Conservation (phyloP, 106 monocot genomes). For the Iris macrosiphon region DNA sequence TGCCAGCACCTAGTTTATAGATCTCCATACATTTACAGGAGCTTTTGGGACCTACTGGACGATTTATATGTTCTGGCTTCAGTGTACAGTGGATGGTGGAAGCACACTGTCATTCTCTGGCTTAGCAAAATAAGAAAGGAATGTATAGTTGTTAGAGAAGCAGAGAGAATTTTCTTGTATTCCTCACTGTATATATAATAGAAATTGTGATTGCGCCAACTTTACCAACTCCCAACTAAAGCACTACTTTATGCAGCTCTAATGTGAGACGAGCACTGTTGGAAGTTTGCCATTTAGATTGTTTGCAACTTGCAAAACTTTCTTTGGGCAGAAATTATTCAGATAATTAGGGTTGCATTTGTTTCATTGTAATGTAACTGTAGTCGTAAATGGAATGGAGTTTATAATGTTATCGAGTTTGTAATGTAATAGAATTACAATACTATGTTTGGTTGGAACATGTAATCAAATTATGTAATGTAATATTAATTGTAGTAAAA, state of each 20-base stretch:
- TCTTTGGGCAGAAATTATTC: no score
- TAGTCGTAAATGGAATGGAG: no score
- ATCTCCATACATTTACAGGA: background rate
- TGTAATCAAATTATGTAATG: no score
- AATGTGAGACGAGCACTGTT: no score
- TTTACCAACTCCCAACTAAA: background rate
- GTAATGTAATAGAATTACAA: no score
- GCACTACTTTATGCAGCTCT: background rate
- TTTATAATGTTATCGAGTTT: no score
- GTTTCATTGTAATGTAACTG: no score
- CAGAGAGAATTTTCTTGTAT: background rate
- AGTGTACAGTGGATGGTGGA: conserved; percentile 23
- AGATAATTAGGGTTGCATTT: no score
- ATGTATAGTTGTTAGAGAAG: conserved; percentile 1
- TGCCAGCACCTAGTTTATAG: background rate
- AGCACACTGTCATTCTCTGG: background rate
- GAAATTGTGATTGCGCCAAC: conserved; percentile 5
- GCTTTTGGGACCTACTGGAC: background rate
- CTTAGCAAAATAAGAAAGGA: conserved; percentile 3
- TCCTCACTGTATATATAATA: background rate
- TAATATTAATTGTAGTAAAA: no score
- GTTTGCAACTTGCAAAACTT: conserved; percentile 2
- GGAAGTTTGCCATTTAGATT: background rate
- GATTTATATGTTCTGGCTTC: background rate
- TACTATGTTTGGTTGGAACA: no score